Percentiles rank a stretch among this genome's conserved stretches.
phyloP scores from a whole-genome alignment of 345 rosid genomes.

The Raphanus sativus region DNA sequence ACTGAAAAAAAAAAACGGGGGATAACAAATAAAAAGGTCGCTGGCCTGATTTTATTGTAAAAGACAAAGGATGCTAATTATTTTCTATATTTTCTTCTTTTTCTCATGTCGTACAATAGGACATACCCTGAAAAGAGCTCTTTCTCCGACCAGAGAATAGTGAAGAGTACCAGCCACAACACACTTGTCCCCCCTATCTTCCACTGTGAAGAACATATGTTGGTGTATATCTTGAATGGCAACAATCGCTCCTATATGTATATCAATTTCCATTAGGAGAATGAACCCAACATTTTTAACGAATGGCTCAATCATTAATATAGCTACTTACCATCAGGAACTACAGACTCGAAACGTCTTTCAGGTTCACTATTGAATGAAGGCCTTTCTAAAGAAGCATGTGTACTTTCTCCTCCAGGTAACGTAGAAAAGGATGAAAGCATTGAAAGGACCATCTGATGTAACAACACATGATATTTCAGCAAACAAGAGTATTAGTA shows the following conservation, averaged over 20 bases:
- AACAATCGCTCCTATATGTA: conserved; percentile 73
- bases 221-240: conserved; percentile 86
- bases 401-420: conserved; percentile 42
- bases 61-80: neutral
- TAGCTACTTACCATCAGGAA: conserved; percentile 71
- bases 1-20: conserved; percentile 3
- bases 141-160: conserved; percentile 82
- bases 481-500: conserved; percentile 28
- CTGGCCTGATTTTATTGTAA: conserved; percentile 9
- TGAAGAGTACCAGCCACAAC: conserved; percentile 66
- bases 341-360: conserved; percentile 48
- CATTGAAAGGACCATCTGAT: conserved; percentile 69
- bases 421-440: conserved; percentile 55
- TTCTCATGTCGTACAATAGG: neutral
- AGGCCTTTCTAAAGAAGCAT: conserved; percentile 40
- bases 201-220: conserved; percentile 76
- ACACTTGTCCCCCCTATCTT: conserved; percentile 58
- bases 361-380: conserved; percentile 42
- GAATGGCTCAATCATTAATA: conserved; percentile 15
- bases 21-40: neutral
- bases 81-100: conserved; percentile 12
- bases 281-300: conserved; percentile 26
- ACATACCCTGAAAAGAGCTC: conserved; percentile 83
- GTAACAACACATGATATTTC: conserved; percentile 29
- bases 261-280: conserved; percentile 18